phyloP scores from a whole-genome alignment of 108 stramenopile species.

The Phaeodactylum tricornutum region DNA sequence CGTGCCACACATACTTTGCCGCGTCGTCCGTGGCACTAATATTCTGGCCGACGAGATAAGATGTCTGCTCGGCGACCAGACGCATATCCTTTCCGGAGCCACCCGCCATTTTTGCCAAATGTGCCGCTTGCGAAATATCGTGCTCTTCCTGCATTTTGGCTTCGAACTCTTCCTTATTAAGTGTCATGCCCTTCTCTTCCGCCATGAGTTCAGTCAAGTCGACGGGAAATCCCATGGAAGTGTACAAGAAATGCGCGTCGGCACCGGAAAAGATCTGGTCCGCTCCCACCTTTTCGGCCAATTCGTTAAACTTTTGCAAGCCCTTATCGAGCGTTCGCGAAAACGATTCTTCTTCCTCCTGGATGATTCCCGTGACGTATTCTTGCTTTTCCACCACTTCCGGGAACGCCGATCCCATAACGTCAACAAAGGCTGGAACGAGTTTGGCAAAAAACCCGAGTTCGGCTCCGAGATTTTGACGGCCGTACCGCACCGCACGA shows the following conservation, averaged over 20 bases:
- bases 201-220: conserved; percentile 99
- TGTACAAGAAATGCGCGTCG: conserved; percentile 93
- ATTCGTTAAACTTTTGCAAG: conserved; percentile 84
- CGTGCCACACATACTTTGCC: conserved; percentile 88
- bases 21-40: conserved; percentile 73
- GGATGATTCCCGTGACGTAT: conserved; percentile 68
- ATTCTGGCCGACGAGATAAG: conserved; percentile 63
- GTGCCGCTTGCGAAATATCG: conserved; percentile 57
- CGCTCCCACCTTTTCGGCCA: conserved; percentile 52
- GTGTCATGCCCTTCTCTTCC: conserved; percentile 88
- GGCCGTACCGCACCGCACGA: conserved; percentile 94
- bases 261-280: conserved; percentile 77
- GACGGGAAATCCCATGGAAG: conserved; percentile 96
- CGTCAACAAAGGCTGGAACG: conserved; percentile 72
- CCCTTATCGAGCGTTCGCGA: conserved; percentile 94
- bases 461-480: conserved; percentile 89
- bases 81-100: conserved; percentile 89
- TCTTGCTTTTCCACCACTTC: conserved; percentile 82
- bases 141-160: conserved; percentile 86
- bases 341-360: conserved; percentile 95
- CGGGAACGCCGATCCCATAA: conserved; percentile 90
- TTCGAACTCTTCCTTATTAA: conserved; percentile 89
- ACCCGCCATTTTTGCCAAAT: conserved; percentile 74
- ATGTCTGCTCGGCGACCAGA: conserved; percentile 96
- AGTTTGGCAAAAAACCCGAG: conserved; percentile 92